Conservation (phyloP, 2,329 filamentous ascomycete species). For the Fusarium bulbicola region DNA sequence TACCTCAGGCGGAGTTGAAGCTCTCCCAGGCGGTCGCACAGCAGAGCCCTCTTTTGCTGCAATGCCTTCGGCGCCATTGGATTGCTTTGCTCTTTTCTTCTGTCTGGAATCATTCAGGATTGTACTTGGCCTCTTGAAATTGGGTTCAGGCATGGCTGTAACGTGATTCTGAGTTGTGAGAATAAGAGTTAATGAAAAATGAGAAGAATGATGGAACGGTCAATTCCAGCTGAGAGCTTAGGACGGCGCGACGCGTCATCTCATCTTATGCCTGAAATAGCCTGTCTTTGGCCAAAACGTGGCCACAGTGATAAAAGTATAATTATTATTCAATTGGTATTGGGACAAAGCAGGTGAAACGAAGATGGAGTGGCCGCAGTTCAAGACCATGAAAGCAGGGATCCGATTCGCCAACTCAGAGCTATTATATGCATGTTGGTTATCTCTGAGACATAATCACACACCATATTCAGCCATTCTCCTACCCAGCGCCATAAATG, state of each 20-base stretch:
- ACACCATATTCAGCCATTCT: background rate
- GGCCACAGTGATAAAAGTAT: background rate
- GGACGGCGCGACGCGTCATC: background rate
- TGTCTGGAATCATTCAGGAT: background rate
- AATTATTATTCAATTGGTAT: background rate
- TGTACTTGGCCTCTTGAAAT: background rate
- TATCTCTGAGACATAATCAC: background rate
- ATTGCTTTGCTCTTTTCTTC: background rate
- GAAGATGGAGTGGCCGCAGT: background rate
- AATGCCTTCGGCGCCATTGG: background rate
- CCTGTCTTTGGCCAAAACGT: background rate
- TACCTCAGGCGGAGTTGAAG: background rate
- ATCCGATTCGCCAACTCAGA: background rate
- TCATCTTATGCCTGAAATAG: background rate
- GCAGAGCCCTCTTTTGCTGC: background rate
- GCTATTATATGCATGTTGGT: background rate
- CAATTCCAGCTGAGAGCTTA: background rate
- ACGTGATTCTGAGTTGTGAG: background rate
- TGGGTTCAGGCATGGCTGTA: background rate
- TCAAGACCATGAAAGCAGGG: background rate
- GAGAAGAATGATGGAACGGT: background rate
- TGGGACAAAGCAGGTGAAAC: background rate
- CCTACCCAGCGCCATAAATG: no score
- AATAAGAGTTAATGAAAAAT: background rate
- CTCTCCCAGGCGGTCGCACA: background rate